Conservation (phyloP, 2,329 filamentous ascomycete genomes). For the Tympanopsis confertula region DNA sequence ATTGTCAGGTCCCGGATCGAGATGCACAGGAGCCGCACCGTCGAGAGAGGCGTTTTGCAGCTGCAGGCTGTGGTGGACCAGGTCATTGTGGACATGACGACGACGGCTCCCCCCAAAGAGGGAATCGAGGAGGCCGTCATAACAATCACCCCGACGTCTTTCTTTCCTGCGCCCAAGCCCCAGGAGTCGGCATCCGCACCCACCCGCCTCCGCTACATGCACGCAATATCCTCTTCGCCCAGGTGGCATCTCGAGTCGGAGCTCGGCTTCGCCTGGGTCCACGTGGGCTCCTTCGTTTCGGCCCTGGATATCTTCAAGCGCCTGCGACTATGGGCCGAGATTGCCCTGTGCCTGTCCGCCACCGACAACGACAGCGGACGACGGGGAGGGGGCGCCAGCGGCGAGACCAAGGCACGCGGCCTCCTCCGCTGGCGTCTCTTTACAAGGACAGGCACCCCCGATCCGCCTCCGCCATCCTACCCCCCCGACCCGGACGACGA, state of each 20-base stretch:
- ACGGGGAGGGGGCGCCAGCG: slow-evolving; percentile 38
- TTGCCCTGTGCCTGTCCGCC: slow-evolving; percentile 74
- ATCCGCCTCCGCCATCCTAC: slow-evolving; percentile 9
- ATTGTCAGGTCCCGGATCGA: slow-evolving; percentile 85
- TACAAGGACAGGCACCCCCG: slow-evolving; percentile 37
- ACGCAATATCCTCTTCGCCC: slow-evolving; percentile 71
- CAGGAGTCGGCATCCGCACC: slow-evolving; percentile 68
- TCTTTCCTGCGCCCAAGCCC: slow-evolving; percentile 66
- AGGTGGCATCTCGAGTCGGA: slow-evolving; percentile 93
- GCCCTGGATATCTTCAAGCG: slow-evolving; percentile 94
- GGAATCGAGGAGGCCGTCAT: slow-evolving; percentile 7
- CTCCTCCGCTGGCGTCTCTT: slow-evolving; percentile 73
- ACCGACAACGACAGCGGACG: slow-evolving; percentile 51
- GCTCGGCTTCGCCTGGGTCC: slow-evolving; percentile 83
- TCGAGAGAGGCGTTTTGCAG: slow-evolving; percentile 82
- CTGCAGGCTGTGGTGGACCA: slow-evolving; percentile 93
- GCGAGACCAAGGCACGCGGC: slow-evolving; percentile 68
- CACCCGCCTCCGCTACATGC: slow-evolving; percentile 72
- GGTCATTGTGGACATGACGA: slow-evolving; percentile 47
- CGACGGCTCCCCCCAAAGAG: slow-evolving; percentile 28
- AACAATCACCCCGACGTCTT: slow-evolving; percentile 51
- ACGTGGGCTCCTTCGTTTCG: slow-evolving; percentile 74
- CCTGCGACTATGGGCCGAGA: slow-evolving; percentile 86
- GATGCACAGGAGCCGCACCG: slow-evolving; percentile 71
- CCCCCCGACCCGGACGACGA: slow-evolving; percentile 20